These are phyloP conservation scores for Macrophomina pseudophaseolina DNA, from an alignment of 2,329 filamentous ascomycete species.

Conservation along the genomic window DNA sequence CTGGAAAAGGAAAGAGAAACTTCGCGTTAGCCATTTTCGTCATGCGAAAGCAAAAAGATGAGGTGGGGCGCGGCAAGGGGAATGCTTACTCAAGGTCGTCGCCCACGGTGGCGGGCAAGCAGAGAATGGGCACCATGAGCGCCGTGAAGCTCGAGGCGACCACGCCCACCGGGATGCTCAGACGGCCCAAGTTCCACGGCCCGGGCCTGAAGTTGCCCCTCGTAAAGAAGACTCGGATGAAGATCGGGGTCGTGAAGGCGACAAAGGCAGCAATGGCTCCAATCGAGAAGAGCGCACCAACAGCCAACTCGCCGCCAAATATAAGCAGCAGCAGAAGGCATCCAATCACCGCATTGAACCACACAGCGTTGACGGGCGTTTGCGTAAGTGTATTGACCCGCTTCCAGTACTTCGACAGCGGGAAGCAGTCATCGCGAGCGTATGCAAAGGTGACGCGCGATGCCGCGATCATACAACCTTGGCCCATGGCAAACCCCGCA, in stretches of 20 bases:
- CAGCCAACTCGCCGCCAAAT: constrained; percentile 66
- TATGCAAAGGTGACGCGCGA: constrained; percentile 75
- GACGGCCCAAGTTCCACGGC: constrained; percentile 70
- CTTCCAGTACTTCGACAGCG: constrained; percentile 63
- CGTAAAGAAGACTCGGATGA: constrained; percentile 64
- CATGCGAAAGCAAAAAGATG: not conserved
- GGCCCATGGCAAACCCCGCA: constrained; percentile 73
- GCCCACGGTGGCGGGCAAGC: constrained; percentile 65
- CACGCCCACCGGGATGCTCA: constrained; percentile 62
- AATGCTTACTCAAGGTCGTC: constrained; percentile 55
- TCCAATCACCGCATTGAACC: constrained; percentile 67
- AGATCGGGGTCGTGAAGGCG: constrained; percentile 63
- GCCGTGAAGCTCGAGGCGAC: constrained; percentile 64
- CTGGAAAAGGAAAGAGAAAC: constrained; percentile 32
- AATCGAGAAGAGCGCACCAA: constrained; percentile 72
- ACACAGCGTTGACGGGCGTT: constrained; percentile 73
- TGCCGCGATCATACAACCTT: constrained; percentile 72
- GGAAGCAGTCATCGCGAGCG: constrained; percentile 73
- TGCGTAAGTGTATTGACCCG: constrained; percentile 64
- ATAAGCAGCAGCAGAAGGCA: constrained; percentile 67
- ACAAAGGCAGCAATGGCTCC: constrained; percentile 72
- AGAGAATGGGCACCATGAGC: constrained; percentile 72
- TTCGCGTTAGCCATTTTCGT: not conserved
- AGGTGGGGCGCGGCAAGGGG: constrained; percentile 11
- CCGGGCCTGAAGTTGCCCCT: constrained; percentile 68